A percentile compares a stretch with the other conserved stretches of the same genome.
phyloP scores from a whole-genome alignment of 2,329 filamentous ascomycete genomes.

The Spiromastix sp. region DNA sequence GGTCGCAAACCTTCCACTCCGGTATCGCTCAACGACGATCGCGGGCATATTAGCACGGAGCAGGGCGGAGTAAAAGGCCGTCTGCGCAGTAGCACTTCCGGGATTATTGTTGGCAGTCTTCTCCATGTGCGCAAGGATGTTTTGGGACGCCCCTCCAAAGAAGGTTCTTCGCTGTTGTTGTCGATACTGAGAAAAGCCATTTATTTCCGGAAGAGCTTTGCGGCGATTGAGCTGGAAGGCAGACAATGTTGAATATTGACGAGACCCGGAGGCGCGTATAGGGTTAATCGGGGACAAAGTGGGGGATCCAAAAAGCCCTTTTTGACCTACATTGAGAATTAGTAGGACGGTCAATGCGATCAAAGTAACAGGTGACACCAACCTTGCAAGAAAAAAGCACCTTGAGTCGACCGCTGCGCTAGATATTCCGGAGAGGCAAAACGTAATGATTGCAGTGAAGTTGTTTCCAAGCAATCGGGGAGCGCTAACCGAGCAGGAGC shows the following conservation, averaged over 20 bases:
- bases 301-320: neutral
- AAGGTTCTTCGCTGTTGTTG: conserved; percentile 28
- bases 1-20: conserved; percentile 72
- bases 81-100: conserved; percentile 74
- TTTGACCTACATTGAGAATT: conserved; percentile 4
- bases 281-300: neutral
- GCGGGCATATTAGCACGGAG: conserved; percentile 87
- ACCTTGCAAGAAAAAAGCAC: neutral
- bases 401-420: conserved; percentile 6
- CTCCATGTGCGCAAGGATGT: conserved; percentile 72
- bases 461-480: conserved; percentile 19
- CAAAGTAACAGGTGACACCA: neutral
- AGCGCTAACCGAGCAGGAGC: conserved; percentile 9
- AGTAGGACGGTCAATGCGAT: no score
- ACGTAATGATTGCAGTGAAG: conserved; percentile 18
- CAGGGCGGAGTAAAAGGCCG: conserved; percentile 85
- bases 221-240: conserved; percentile 18
- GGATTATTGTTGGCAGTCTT: conserved; percentile 90
- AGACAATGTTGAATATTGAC: conserved; percentile 25
- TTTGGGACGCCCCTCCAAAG: conserved; percentile 35
- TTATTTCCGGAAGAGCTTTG: conserved; percentile 14
- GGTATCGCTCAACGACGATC: conserved; percentile 82
- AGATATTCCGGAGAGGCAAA: conserved; percentile 9
- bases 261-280: conserved; percentile 10
- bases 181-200: conserved; percentile 17